Percentiles rank a stretch among this genome's conserved stretches.
Conservation (phyloP, 768 basidiomycete species). For the Tephrocybe sp. region DNA sequence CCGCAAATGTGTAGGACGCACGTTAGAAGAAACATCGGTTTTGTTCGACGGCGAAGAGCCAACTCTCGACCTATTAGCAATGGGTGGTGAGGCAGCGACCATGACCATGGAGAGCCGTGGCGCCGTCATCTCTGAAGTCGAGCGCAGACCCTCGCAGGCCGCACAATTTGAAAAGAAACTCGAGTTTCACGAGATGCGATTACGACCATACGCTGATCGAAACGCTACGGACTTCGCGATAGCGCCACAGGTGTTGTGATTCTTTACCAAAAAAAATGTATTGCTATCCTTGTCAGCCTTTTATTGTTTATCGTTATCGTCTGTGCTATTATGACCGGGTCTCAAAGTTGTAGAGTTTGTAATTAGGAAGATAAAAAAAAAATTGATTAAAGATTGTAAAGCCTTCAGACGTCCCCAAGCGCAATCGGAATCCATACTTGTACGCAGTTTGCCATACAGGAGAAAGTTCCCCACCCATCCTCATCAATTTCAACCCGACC, state of each 20-base stretch:
- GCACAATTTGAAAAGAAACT: not conserved
- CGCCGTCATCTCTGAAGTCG: slow-evolving; percentile 8
- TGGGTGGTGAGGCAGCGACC: slow-evolving; percentile 47
- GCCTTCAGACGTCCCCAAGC: slow-evolving; percentile 1
- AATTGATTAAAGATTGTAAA: not conserved
- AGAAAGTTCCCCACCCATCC: slow-evolving; percentile 67
- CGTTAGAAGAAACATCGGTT: slow-evolving; percentile 71
- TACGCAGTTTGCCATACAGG: slow-evolving; percentile 51
- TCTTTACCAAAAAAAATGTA: slow-evolving; percentile 1
- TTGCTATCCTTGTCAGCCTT: not conserved
- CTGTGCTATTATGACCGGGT: not conserved
- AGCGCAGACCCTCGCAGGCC: slow-evolving; percentile 1
- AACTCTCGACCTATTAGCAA: slow-evolving; percentile 38
- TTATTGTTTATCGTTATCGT: not conserved
- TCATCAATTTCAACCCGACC: slow-evolving; percentile 42
- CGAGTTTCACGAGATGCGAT: slow-evolving; percentile 13
- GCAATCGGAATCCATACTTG: slow-evolving; percentile 60
- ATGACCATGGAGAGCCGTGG: slow-evolving; percentile 31
- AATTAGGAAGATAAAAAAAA: not conserved
- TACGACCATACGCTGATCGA: slow-evolving; percentile 3
- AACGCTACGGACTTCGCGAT: slow-evolving; percentile 3
- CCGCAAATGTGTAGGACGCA: slow-evolving; percentile 27
- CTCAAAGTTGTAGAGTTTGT: not conserved
- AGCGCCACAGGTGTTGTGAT: slow-evolving; percentile 8
- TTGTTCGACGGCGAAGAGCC: slow-evolving; percentile 65